Conservation (phyloP, 331 rosid genomes). For the Quercus phellos region DNA sequence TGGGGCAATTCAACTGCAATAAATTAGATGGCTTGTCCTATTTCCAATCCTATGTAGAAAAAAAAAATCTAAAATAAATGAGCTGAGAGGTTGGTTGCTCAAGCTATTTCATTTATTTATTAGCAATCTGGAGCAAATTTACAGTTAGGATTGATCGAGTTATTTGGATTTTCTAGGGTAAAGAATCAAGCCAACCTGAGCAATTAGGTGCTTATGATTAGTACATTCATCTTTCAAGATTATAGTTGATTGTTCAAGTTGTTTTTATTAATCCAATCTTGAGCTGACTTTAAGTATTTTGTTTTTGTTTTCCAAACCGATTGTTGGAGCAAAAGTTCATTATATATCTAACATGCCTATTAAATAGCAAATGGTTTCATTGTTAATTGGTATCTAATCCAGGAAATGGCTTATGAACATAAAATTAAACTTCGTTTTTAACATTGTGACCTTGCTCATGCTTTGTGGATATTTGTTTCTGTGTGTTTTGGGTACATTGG, state of each 20-base stretch:
- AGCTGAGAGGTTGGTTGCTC: not conserved
- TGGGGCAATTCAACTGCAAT: constrained; percentile 11
- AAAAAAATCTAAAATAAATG: not conserved
- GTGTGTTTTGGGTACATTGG: too few relatives aligned
- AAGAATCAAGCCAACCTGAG: not conserved
- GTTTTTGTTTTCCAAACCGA: not conserved
- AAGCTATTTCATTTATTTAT: not conserved
- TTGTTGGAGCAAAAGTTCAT: not conserved
- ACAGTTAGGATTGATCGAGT: not conserved
- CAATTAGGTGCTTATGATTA: not conserved
- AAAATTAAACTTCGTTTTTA: not conserved
- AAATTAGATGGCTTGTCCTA: constrained; percentile 18
- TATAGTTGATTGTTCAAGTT: not conserved
- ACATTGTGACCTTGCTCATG: too few relatives aligned
- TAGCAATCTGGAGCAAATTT: not conserved
- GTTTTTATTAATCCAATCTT: not conserved
- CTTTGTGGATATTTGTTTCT: too few relatives aligned
- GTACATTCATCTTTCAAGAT: not conserved
- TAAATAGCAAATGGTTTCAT: not conserved
- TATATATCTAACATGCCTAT: not conserved
- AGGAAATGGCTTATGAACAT: not conserved
- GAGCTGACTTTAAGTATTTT: not conserved
- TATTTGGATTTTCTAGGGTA: not conserved
- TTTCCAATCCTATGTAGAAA: not conserved
- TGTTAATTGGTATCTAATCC: not conserved